A percentile compares a stretch with the other conserved stretches of the same genome.
Evolutionary conservation across 2,329 filamentous ascomycete species (phyloP).

Genomic region (Chrysoporthe deuterocubensis): DNA sequence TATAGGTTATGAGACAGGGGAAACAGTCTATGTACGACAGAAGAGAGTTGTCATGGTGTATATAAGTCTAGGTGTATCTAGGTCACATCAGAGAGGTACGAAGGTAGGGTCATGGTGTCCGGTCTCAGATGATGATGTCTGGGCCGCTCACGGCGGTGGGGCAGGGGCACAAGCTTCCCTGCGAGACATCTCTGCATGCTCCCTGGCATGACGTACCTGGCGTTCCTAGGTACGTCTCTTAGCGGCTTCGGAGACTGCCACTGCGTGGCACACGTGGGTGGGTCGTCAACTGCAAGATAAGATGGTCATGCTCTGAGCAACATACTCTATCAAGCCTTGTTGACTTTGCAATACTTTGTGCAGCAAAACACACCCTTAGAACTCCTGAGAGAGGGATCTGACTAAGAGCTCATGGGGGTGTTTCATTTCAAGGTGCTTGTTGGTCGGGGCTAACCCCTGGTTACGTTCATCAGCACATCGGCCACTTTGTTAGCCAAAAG

Average conservation of each 20-base stretch:
- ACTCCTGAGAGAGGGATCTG: not conserved
- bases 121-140: slow-evolving; percentile 20
- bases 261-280: not conserved
- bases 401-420: not conserved
- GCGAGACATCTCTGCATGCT: slow-evolving; percentile 6
- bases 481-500: not conserved
- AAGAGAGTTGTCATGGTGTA: slow-evolving; percentile 16
- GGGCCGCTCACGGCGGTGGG: slow-evolving; percentile 13
- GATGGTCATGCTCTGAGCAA: not conserved
- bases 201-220: slow-evolving; percentile 35
- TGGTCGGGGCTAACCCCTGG: not conserved
- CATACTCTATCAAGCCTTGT: not conserved
- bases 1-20: slow-evolving; percentile 13
- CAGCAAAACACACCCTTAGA: not conserved
- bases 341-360: not conserved
- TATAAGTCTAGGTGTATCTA: not conserved
- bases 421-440: not conserved
- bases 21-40: slow-evolving; percentile 7
- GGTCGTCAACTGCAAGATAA: not conserved
- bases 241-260: slow-evolving; percentile 10
- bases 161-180: not conserved
- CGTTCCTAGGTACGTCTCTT: not conserved
- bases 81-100: slow-evolving; percentile 8
- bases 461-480: not conserved
- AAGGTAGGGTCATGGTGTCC: slow-evolving; percentile 10